A percentile compares a stretch with the other conserved stretches of the same genome.
These are phyloP conservation scores for Pythium angustatum DNA, from an alignment of 352 stramenopile species.

Conservation along the genomic window DNA sequence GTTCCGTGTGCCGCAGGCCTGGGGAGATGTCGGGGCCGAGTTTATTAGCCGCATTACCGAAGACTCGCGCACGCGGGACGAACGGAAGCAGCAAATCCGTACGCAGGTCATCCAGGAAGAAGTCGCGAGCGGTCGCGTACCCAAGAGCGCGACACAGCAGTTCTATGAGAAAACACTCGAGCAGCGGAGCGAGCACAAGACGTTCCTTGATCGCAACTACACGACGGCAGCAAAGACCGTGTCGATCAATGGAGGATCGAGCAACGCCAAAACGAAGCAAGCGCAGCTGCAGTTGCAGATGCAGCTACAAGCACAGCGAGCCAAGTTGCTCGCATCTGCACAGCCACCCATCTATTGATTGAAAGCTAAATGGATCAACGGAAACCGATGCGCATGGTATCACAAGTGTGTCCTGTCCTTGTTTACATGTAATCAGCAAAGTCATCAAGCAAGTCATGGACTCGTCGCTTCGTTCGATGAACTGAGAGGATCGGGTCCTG, in stretches of 20 bases:
- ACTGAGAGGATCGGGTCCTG: no score
- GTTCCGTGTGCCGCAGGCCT: slow-evolving; percentile 72
- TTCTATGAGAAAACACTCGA: slow-evolving; percentile 68
- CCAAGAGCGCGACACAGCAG: slow-evolving; percentile 60
- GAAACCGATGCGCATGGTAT: no score
- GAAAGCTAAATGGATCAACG: no score
- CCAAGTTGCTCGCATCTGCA: slow-evolving; percentile 25
- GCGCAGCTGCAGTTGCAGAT: slow-evolving; percentile 45
- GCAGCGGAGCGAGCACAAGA: slow-evolving; percentile 51
- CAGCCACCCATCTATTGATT: slow-evolving; percentile 31
- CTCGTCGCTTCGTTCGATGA: no score
- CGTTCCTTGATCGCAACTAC: slow-evolving; percentile 74
- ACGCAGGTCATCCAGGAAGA: slow-evolving; percentile 44
- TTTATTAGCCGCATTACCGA: slow-evolving; percentile 70
- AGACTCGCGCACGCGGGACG: slow-evolving; percentile 36
- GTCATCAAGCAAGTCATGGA: no score
- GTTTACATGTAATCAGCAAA: no score
- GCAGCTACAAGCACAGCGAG: slow-evolving; percentile 42
- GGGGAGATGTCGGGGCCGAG: slow-evolving; percentile 64
- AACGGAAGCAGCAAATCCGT: slow-evolving; percentile 57
- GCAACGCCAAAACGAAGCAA: slow-evolving; percentile 59
- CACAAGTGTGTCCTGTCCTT: no score
- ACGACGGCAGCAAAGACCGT: not conserved
- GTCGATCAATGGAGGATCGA: slow-evolving; percentile 8
- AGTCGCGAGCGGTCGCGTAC: slow-evolving; percentile 31